Evolutionary conservation across 1,284 basidiomycete species (phyloP).

Genomic region (Moesziomyces globuligerus): DNA sequence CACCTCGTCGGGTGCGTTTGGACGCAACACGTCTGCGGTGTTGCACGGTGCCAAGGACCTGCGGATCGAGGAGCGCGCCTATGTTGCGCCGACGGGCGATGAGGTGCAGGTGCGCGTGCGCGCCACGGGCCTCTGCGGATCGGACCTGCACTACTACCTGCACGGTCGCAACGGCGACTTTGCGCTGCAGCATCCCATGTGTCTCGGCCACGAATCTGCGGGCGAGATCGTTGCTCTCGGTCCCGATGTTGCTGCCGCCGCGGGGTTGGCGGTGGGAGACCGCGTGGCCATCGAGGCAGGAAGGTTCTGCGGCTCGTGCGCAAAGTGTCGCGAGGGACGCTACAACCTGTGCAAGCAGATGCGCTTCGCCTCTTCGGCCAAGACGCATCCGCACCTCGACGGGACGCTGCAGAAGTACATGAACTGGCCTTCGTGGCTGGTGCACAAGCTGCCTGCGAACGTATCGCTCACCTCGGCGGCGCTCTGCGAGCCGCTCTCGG

Average conservation of each 20-base stretch:
- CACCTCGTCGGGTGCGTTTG: conserved; percentile 10
- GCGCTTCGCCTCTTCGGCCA: conserved; percentile 88
- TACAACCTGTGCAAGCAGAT: conserved; percentile 90
- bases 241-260: conserved; percentile 71
- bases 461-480: conserved; percentile 82
- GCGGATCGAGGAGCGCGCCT: conserved; percentile 73
- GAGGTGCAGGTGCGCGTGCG: conserved; percentile 78
- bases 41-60: conserved; percentile 70
- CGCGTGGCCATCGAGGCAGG: conserved; percentile 94
- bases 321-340: conserved; percentile 73
- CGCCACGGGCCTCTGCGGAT: conserved; percentile 85
- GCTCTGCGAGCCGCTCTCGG: conserved; percentile 88
- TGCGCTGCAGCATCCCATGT: conserved; percentile 78
- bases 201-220: conserved; percentile 90
- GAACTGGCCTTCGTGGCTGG: conserved; percentile 84
- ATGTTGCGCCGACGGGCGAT: conserved; percentile 76
- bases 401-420: conserved; percentile 87
- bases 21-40: conserved; percentile 60
- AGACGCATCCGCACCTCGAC: conserved; percentile 91
- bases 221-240: conserved; percentile 78
- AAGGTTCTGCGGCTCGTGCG: conserved; percentile 79
- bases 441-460: conserved; percentile 83
- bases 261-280: conserved; percentile 77
- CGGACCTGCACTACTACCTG: conserved; percentile 60
- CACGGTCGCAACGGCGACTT: conserved; percentile 85